Evolutionary conservation across 495 filamentous ascomycete species (phyloP).

Genomic region (Penicillium manginii): DNA sequence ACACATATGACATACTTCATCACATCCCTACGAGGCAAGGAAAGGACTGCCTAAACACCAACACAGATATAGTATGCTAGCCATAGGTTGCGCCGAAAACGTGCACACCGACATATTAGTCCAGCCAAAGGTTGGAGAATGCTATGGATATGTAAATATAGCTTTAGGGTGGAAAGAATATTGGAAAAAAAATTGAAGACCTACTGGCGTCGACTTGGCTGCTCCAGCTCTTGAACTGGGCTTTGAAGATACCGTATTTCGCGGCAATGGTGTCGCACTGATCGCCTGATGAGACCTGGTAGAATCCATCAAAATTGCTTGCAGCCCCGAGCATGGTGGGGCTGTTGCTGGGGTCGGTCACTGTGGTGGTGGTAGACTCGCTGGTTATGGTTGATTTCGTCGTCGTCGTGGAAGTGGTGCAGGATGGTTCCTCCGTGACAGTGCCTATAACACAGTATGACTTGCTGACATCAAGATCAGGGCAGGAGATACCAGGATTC

Average conservation of each 20-base stretch:
- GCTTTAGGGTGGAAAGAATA: too few species aligned
- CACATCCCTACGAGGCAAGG: too few species aligned
- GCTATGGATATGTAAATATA: too few species aligned
- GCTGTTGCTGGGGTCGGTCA: slow-evolving; percentile 4
- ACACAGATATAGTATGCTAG: too few species aligned
- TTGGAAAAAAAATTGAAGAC: too few species aligned
- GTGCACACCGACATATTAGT: too few species aligned
- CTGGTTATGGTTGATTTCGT: not conserved
- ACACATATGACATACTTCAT: too few species aligned
- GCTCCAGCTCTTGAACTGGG: slow-evolving; percentile 35
- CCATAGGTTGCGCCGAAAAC: too few species aligned
- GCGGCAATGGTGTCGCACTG: slow-evolving; percentile 37
- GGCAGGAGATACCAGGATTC: slow-evolving; percentile 28
- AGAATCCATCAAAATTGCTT: slow-evolving; percentile 40
- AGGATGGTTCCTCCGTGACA: slow-evolving; percentile 3
- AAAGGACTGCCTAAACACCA: too few species aligned
- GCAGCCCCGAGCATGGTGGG: slow-evolving; percentile 45
- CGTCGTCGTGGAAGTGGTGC: slow-evolving; percentile 4
- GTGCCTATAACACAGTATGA: slow-evolving; percentile 34
- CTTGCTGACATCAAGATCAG: slow-evolving; percentile 11
- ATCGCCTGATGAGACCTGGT: slow-evolving; percentile 39
- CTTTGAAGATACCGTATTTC: slow-evolving; percentile 18
- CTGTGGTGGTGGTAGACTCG: not conserved
- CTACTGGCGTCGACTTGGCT: too few species aligned
- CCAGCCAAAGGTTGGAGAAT: too few species aligned